Conservation (phyloP, 345 rosid genomes). For the Rhizophora apiculata region DNA sequence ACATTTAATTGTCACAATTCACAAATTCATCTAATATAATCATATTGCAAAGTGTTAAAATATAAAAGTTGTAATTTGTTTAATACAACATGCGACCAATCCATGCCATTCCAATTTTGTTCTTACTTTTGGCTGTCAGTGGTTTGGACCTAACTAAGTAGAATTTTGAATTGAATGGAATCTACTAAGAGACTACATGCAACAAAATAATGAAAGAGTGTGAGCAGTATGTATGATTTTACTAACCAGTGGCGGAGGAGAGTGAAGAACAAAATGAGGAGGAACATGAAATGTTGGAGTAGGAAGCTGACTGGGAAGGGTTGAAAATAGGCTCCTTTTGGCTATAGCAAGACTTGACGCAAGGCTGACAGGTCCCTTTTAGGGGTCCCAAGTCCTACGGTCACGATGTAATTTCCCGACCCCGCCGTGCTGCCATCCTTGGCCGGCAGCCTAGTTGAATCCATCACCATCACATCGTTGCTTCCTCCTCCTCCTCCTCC, state of each 20-base stretch:
- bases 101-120: too few species aligned
- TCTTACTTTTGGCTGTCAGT: too few species aligned
- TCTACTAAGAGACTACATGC: too few species aligned
- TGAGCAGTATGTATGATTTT: too few species aligned
- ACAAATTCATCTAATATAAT: neutral
- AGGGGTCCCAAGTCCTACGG: too few species aligned
- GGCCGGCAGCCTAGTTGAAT: constrained; percentile 46
- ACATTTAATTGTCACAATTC: neutral
- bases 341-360: too few species aligned
- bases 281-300: constrained; percentile 54
- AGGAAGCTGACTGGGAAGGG: constrained; percentile 40
- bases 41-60: neutral
- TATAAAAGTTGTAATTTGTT: neutral
- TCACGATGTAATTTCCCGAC: too few species aligned
- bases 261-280: constrained; percentile 45
- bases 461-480: constrained; percentile 21
- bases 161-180: neutral
- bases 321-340: constrained; percentile 1
- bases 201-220: neutral
- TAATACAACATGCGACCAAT: too few species aligned
- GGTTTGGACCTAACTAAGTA: too few species aligned
- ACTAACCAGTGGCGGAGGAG: constrained; percentile 49
- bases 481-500: too few species aligned
- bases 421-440: constrained; percentile 45
- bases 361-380: too few species aligned